Evolutionary conservation across 1,139 yeast species (phyloP).

Genomic region (Saccharomyces hybrid): DNA sequence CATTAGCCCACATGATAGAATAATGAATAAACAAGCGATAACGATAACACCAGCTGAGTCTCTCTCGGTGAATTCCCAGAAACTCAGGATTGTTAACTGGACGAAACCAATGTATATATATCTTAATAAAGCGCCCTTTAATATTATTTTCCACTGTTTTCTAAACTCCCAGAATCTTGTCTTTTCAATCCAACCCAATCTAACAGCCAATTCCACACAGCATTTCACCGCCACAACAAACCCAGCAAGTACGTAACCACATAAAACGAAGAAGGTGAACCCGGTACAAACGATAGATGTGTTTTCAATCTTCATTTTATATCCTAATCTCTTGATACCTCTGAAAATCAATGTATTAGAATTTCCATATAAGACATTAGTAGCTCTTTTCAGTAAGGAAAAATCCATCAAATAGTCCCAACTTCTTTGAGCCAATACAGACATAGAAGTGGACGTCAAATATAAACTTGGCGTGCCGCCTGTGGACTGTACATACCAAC

Average conservation of each 20-base stretch:
- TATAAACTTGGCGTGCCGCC: slow-evolving; percentile 66
- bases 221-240: slow-evolving; percentile 42
- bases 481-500: slow-evolving; percentile 76
- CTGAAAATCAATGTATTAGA: slow-evolving; percentile 48
- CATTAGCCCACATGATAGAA: slow-evolving; percentile 48
- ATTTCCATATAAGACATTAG: slow-evolving; percentile 36
- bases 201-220: slow-evolving; percentile 39
- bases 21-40: slow-evolving; percentile 52
- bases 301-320: slow-evolving; percentile 55
- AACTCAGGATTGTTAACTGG: slow-evolving; percentile 56
- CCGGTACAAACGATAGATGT: slow-evolving; percentile 70
- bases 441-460: slow-evolving; percentile 48
- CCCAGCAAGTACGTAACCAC: slow-evolving; percentile 53
- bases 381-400: slow-evolving; percentile 28
- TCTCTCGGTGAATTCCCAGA: slow-evolving; percentile 62
- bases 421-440: slow-evolving; percentile 64
- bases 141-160: slow-evolving; percentile 43
- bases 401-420: slow-evolving; percentile 25
- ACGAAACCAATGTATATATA: slow-evolving; percentile 69
- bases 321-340: slow-evolving; percentile 69
- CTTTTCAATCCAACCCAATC: slow-evolving; percentile 39
- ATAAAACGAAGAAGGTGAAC: slow-evolving; percentile 59
- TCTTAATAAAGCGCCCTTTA: slow-evolving; percentile 61
- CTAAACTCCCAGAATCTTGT: slow-evolving; percentile 44
- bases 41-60: slow-evolving; percentile 73